phyloP scores from a whole-genome alignment of 345 rosid genomes.

The Passiflora organensis region DNA sequence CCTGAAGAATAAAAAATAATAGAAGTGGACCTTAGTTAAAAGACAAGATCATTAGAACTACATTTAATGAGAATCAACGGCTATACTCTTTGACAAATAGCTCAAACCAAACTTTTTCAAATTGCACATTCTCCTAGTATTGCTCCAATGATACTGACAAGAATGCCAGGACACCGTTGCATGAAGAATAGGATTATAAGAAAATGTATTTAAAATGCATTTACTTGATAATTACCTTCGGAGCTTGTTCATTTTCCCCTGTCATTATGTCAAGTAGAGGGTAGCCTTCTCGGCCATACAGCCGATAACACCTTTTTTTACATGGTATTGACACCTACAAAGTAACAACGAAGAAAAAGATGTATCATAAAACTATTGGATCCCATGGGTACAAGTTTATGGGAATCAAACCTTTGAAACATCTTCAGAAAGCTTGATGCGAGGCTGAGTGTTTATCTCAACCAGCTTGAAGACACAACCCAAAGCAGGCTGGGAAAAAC shows the following conservation, averaged over 20 bases:
- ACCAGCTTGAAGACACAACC: conserved; percentile 99
- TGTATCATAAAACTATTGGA: background rate
- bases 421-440: conserved; percentile 98
- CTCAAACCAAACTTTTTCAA: background rate
- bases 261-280: conserved; percentile 96
- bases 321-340: conserved; percentile 90
- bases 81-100: too few relatives aligned
- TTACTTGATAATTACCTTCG: conserved; percentile 54
- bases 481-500: conserved; percentile 89
- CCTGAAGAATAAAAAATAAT: conserved; percentile 27
- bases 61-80: too few relatives aligned
- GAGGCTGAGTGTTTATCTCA: conserved; percentile 84
- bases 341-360: conserved; percentile 2
- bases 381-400: conserved; percentile 2
- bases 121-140: background rate
- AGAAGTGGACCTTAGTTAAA: background rate
- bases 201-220: background rate
- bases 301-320: conserved; percentile 65
- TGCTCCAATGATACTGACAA: background rate
- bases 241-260: conserved; percentile 81
- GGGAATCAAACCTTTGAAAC: conserved; percentile 67
- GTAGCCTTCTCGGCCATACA: conserved; percentile 87
- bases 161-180: too few relatives aligned
- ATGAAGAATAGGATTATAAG: background rate
- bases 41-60: too few relatives aligned